A percentile compares a stretch with the other conserved stretches of the same genome.
Conservation (phyloP, 805 yeast genomes). For the Metschnikowia anglica region DNA sequence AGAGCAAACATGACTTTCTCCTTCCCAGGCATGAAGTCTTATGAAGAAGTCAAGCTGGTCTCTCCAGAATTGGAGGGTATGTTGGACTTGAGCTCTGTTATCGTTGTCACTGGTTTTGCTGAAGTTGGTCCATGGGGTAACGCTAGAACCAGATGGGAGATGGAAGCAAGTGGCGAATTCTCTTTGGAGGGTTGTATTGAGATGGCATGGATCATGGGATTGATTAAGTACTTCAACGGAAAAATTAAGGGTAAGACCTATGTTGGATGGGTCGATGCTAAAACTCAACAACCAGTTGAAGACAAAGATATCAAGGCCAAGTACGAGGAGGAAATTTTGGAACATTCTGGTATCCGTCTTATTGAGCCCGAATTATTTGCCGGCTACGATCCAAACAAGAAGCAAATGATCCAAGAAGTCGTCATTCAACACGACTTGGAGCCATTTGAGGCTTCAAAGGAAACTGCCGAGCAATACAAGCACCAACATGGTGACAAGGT, state of each 20-base stretch:
- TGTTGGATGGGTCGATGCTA: slow-evolving; percentile 97
- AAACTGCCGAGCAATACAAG: slow-evolving; percentile 92
- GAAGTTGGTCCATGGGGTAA: slow-evolving; percentile 99
- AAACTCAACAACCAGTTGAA: slow-evolving; percentile 88
- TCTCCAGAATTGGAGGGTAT: slow-evolving; percentile 83
- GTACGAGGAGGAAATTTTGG: slow-evolving; percentile 85
- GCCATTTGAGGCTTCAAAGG: slow-evolving; percentile 91
- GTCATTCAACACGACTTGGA: slow-evolving; percentile 96
- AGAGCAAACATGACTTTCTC: slow-evolving; percentile 92
- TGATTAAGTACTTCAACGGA: slow-evolving; percentile 93
- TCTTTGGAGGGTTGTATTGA: slow-evolving; percentile 97
- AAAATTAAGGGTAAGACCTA: slow-evolving; percentile 84
- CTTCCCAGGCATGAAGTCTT: slow-evolving; percentile 85
- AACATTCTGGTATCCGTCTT: slow-evolving; percentile 94
- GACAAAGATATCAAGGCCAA: slow-evolving; percentile 90
- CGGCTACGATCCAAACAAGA: slow-evolving; percentile 94
- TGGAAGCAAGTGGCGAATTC: slow-evolving; percentile 94
- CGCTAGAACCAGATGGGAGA: slow-evolving; percentile 98
- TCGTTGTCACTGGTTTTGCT: slow-evolving; percentile 96
- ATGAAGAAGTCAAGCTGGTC: slow-evolving; percentile 64
- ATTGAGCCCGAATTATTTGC: slow-evolving; percentile 93
- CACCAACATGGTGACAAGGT: slow-evolving; percentile 91
- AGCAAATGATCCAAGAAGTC: slow-evolving; percentile 91
- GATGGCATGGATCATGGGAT: slow-evolving; percentile 99
- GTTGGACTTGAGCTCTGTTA: slow-evolving; percentile 85